phyloP scores from a whole-genome alignment of 2,329 filamentous ascomycete genomes.

The Xylaria sp. region DNA sequence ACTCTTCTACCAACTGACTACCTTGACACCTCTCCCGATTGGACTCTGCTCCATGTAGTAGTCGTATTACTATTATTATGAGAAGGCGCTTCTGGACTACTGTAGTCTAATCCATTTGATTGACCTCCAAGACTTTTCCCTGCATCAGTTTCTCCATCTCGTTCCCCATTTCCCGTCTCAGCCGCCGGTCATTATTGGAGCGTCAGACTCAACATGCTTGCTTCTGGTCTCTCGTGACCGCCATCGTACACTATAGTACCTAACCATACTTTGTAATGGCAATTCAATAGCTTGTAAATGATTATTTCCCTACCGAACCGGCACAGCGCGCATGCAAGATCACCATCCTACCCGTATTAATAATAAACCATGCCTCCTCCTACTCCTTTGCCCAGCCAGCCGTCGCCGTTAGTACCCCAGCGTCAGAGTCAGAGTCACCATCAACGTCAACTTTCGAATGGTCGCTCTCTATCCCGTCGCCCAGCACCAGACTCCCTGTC shows the following conservation, averaged over 20 bases:
- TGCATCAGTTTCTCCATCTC: neutral
- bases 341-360: constrained; percentile 8
- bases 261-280: constrained; percentile 23
- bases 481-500: constrained; percentile 26
- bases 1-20: too few species aligned
- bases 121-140: constrained; percentile 13
- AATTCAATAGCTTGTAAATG: constrained; percentile 17
- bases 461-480: constrained; percentile 38
- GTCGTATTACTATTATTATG: too few species aligned
- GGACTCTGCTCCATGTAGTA: neutral
- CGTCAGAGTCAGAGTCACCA: constrained; percentile 31
- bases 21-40: constrained; percentile 16
- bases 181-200: constrained; percentile 27
- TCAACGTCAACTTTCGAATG: constrained; percentile 39
- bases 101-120: constrained; percentile 20
- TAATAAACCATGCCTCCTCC: constrained; percentile 45
- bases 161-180: constrained; percentile 14
- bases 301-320: constrained; percentile 19
- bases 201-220: constrained; percentile 25
- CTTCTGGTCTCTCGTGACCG: constrained; percentile 30
- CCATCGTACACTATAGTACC: constrained; percentile 18
- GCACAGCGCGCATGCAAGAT: constrained; percentile 22
- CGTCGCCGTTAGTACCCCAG: constrained; percentile 36
- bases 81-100: constrained; percentile 1
- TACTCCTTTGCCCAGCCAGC: constrained; percentile 48